A percentile compares a stretch with the other conserved stretches of the same genome.
phyloP scores from a whole-genome alignment of 2,329 filamentous ascomycete genomes.

The Cladophialophora psammophila region DNA sequence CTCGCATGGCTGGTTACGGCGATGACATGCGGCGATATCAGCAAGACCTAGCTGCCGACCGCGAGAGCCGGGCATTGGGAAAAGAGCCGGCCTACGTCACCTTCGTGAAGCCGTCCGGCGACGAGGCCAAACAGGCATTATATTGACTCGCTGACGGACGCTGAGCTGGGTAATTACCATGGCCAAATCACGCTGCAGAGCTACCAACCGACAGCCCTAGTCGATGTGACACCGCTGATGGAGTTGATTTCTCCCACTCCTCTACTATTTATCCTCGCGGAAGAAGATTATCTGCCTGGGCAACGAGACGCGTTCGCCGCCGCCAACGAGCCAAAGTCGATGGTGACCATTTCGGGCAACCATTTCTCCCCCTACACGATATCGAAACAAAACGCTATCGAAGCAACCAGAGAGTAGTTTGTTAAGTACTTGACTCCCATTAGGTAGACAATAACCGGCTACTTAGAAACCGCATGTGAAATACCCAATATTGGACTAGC shows the following conservation, averaged over 20 bases:
- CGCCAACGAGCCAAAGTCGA: slow-evolving; percentile 49
- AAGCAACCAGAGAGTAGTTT: slow-evolving; percentile 24
- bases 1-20: slow-evolving; percentile 28
- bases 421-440: slow-evolving; percentile 14
- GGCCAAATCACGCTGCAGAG: slow-evolving; percentile 28
- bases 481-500: too few species aligned
- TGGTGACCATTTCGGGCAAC: slow-evolving; percentile 46
- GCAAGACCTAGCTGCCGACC: slow-evolving; percentile 24
- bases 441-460: too few species aligned
- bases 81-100: slow-evolving; percentile 27
- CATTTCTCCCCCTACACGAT: slow-evolving; percentile 50
- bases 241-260: slow-evolving; percentile 48
- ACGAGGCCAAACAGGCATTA: slow-evolving; percentile 27
- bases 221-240: slow-evolving; percentile 25
- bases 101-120: slow-evolving; percentile 27
- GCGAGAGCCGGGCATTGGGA: slow-evolving; percentile 18
- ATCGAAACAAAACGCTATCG: slow-evolving; percentile 21
- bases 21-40: slow-evolving; percentile 25
- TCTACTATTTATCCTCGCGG: slow-evolving; percentile 46
- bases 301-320: slow-evolving; percentile 44
- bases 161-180: slow-evolving; percentile 27
- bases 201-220: slow-evolving; percentile 24
- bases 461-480: too few species aligned
- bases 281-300: slow-evolving; percentile 44
- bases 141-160: slow-evolving; percentile 22